phyloP scores from a whole-genome alignment of 805 yeast species.

The Suhomyces kilbournensis region DNA sequence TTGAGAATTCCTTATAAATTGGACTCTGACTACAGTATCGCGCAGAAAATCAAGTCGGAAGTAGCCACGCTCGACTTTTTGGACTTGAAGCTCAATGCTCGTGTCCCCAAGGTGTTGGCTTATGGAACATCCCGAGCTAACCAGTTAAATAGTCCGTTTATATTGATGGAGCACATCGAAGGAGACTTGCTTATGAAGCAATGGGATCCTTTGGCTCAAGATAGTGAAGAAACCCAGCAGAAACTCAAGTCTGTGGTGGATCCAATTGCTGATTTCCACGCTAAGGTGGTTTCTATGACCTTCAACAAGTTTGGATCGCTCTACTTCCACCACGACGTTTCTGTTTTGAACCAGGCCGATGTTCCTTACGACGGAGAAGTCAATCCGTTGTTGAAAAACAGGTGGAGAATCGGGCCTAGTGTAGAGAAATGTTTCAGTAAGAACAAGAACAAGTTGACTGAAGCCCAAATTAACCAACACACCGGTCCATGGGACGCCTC shows the following conservation, averaged over 20 bases:
- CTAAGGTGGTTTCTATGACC: conserved; percentile 49
- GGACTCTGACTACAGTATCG: conserved; percentile 62
- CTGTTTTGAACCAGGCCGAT: conserved; percentile 37
- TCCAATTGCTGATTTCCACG: conserved; percentile 69
- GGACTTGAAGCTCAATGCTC: conserved; percentile 56
- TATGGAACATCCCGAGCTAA: conserved; percentile 64
- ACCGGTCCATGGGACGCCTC: conserved; percentile 77
- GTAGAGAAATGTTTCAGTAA: conserved; percentile 78
- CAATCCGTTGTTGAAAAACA: conserved; percentile 47
- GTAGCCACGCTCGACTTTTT: conserved; percentile 92
- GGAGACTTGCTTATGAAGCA: conserved; percentile 83
- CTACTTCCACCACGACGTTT: conserved; percentile 72
- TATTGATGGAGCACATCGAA: conserved; percentile 73
- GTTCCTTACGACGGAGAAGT: conserved; percentile 63
- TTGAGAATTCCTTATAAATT: conserved; percentile 84
- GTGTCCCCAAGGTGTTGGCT: conserved; percentile 71
- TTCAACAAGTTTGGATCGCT: conserved; percentile 80
- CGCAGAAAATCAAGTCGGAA: conserved; percentile 75
- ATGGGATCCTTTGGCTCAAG: conserved; percentile 82
- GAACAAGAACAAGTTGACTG: conserved; percentile 53
- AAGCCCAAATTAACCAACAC: conserved; percentile 44
- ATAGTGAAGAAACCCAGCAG: conserved; percentile 48
- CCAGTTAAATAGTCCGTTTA: conserved; percentile 68
- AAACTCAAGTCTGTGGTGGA: conserved; percentile 60
- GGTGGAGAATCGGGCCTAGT: conserved; percentile 93